Evolutionary conservation across 1,284 basidiomycete species (phyloP).

Genomic region (Athelia psychrophila): DNA sequence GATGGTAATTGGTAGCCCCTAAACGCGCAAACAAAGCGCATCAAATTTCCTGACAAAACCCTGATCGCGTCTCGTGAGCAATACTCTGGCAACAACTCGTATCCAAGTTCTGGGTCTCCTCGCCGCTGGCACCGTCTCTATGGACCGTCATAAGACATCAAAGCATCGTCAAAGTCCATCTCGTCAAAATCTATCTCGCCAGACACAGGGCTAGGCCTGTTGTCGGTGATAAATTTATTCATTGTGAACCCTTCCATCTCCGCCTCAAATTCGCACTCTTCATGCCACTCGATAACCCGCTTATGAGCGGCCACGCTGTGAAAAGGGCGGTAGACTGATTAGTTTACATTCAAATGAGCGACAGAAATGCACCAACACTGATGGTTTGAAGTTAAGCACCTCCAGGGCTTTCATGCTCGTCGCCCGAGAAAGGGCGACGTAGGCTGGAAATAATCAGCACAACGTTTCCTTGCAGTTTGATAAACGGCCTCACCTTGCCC

Average conservation of each 20-base stretch:
- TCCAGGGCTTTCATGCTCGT: slow-evolving; percentile 90
- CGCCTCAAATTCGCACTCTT: slow-evolving; percentile 25
- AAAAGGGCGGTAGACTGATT: not conserved
- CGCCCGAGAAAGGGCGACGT: slow-evolving; percentile 94
- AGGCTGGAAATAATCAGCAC: slow-evolving; percentile 45
- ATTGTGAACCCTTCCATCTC: slow-evolving; percentile 16
- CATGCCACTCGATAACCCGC: slow-evolving; percentile 29
- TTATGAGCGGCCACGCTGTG: slow-evolving; percentile 51
- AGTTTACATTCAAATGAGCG: not conserved
- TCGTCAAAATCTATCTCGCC: not conserved
- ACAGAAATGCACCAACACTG: slow-evolving; percentile 40
- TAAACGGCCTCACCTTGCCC: slow-evolving; percentile 63
- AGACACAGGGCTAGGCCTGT: no score
- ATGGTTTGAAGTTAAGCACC: slow-evolving; percentile 81
- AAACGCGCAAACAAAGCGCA: no score
- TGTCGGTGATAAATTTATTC: no score
- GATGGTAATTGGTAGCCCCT: no score
- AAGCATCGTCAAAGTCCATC: not conserved
- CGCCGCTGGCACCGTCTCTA: no score
- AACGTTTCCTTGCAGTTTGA: slow-evolving; percentile 12
- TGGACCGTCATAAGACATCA: not conserved
- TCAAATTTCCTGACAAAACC: no score
- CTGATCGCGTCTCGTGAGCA: no score
- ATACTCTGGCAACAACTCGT: no score
- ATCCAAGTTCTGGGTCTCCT: no score